A percentile compares a stretch with the other conserved stretches of the same genome.
phyloP scores from a whole-genome alignment of 2,329 filamentous ascomycete genomes.

The Periglandula ipomoeae region DNA sequence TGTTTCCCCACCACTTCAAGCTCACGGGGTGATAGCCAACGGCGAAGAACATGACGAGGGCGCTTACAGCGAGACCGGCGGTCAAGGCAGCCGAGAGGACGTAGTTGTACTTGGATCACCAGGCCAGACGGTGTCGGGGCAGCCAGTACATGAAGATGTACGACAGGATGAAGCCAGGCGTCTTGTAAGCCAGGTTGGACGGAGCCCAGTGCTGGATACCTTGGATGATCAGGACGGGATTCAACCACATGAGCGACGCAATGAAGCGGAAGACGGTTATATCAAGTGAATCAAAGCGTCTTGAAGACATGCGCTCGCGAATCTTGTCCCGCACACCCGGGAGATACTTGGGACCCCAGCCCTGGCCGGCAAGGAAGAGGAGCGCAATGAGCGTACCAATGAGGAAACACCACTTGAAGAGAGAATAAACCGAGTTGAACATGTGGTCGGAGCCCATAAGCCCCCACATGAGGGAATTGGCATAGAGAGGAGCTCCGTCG shows the following conservation, averaged over 20 bases:
- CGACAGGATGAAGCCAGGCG: slow-evolving; percentile 30
- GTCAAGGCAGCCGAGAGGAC: slow-evolving; percentile 16
- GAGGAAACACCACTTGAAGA: slow-evolving; percentile 32
- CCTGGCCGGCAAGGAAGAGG: slow-evolving; percentile 19
- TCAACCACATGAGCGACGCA: slow-evolving; percentile 30
- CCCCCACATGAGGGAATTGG: slow-evolving; percentile 31
- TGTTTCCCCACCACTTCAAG: slow-evolving; percentile 37
- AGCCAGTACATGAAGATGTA: slow-evolving; percentile 30
- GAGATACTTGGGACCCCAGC: slow-evolving; percentile 13
- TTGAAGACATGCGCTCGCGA: slow-evolving; percentile 18
- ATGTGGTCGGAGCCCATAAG: slow-evolving; percentile 39
- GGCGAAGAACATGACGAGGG: slow-evolving; percentile 34
- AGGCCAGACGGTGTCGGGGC: slow-evolving; percentile 28
- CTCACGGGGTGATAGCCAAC: slow-evolving; percentile 20
- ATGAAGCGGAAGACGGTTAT: slow-evolving; percentile 28
- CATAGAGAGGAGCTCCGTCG: slow-evolving; percentile 36
- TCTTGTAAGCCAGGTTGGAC: slow-evolving; percentile 33
- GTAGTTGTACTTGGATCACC: slow-evolving; percentile 33
- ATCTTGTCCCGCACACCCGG: slow-evolving; percentile 22
- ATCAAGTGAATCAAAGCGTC: slow-evolving; percentile 25
- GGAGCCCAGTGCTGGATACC: slow-evolving; percentile 35
- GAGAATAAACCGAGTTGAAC: slow-evolving; percentile 32
- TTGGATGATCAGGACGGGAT: slow-evolving; percentile 31
- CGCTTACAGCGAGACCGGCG: slow-evolving; percentile 32
- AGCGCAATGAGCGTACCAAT: slow-evolving; percentile 28